Conservation (phyloP, 352 stramenopile genomes). For the Phytophthora constricta region DNA sequence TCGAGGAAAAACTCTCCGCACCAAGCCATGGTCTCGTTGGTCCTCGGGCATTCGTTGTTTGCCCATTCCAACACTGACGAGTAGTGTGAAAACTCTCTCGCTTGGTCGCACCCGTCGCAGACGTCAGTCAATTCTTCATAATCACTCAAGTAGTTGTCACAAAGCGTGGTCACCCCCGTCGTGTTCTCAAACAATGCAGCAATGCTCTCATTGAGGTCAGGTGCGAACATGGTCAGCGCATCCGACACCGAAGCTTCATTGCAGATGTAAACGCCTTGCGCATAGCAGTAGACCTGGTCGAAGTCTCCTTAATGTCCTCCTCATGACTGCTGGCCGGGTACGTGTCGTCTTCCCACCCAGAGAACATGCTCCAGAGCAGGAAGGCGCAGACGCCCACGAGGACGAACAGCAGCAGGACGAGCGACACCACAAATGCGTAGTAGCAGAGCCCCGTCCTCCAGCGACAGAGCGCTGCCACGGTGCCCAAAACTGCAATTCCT, state of each 20-base stretch:
- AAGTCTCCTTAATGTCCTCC: conserved; percentile 56
- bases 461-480: conserved; percentile 57
- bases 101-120: conserved; percentile 58
- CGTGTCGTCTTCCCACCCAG: conserved; percentile 45
- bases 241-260: conserved; percentile 57
- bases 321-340: conserved; percentile 58
- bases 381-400: conserved; percentile 55
- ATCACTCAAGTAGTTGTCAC: conserved; percentile 41
- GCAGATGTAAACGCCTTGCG: conserved; percentile 74
- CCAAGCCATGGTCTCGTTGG: conserved; percentile 56
- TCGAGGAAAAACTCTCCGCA: conserved; percentile 66
- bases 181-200: conserved; percentile 40
- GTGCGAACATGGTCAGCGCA: conserved; percentile 56
- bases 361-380: conserved; percentile 49
- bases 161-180: conserved; percentile 68
- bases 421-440: conserved; percentile 57
- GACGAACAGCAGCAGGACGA: conserved; percentile 59
- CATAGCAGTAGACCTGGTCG: conserved; percentile 74
- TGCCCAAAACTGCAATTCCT: conserved; percentile 56
- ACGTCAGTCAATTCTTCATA: conserved; percentile 51
- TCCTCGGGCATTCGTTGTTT: conserved; percentile 74
- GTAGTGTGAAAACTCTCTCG: conserved; percentile 65
- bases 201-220: conserved; percentile 40
- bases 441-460: conserved; percentile 59
- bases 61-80: conserved; percentile 79